Conservation (phyloP, 2,329 filamentous ascomycete genomes). For the Xylariomycetidae sp. region DNA sequence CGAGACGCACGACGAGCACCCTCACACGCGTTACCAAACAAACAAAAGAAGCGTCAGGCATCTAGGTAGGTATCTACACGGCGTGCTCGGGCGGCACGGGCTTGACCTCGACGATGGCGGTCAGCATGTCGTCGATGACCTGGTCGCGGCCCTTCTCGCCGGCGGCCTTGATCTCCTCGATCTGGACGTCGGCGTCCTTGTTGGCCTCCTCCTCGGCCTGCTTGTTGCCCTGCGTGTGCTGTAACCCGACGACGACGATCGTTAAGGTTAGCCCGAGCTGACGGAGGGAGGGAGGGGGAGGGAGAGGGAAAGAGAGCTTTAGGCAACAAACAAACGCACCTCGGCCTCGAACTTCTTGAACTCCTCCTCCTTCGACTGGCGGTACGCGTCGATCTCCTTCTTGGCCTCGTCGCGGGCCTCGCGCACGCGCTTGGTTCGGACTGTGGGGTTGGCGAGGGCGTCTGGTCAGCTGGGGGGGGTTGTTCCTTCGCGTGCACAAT, state of each 20-base stretch:
- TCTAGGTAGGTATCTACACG: slow-evolving; percentile 11
- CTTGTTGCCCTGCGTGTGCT: slow-evolving; percentile 90
- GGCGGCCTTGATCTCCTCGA: slow-evolving; percentile 73
- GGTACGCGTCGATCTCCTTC: slow-evolving; percentile 95
- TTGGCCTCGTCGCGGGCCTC: slow-evolving; percentile 95
- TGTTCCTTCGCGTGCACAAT: too few relatives aligned
- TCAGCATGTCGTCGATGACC: slow-evolving; percentile 77
- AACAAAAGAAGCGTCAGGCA: too few relatives aligned
- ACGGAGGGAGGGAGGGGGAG: background rate
- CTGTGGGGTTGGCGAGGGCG: too few relatives aligned
- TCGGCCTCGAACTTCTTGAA: slow-evolving; percentile 89
- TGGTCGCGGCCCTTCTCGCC: slow-evolving; percentile 73
- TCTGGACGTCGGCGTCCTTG: slow-evolving; percentile 73
- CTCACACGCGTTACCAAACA: too few relatives aligned
- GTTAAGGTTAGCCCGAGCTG: too few relatives aligned
- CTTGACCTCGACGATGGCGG: slow-evolving; percentile 78
- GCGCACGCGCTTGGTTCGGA: slow-evolving; percentile 94
- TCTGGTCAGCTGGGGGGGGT: too few relatives aligned
- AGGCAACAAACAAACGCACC: slow-evolving; percentile 33
- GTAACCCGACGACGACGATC: slow-evolving; percentile 5
- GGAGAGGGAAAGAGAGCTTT: background rate
- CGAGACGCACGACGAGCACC: too few relatives aligned
- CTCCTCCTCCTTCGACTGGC: slow-evolving; percentile 82
- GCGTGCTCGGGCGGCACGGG: slow-evolving; percentile 49
- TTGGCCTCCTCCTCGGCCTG: slow-evolving; percentile 72